A percentile compares a stretch with the other conserved stretches of the same genome.
phyloP scores from a whole-genome alignment of 2,329 filamentous ascomycete species.

The Botrytis fragariae region DNA sequence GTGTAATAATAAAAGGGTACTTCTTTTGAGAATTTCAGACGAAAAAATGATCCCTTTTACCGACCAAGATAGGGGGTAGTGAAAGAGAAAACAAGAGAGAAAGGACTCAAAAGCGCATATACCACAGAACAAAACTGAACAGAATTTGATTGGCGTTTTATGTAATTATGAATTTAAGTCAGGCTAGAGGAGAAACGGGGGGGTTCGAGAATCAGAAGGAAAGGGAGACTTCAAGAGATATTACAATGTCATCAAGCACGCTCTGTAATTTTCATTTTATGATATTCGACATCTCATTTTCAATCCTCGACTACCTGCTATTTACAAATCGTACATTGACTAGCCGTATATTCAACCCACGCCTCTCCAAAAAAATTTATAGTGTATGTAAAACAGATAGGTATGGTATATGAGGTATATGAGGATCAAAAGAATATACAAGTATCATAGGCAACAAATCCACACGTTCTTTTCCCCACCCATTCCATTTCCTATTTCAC shows the following conservation, averaged over 20 bases:
- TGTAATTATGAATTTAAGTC: not conserved
- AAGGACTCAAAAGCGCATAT: not conserved
- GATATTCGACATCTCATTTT: not conserved
- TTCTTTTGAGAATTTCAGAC: not conserved
- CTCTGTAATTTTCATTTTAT: not conserved
- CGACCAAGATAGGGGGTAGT: not conserved
- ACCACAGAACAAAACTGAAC: not conserved
- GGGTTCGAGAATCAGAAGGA: not conserved
- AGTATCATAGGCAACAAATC: not conserved
- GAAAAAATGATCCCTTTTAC: too few relatives aligned
- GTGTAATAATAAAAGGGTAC: not conserved
- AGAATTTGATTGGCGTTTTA: not conserved
- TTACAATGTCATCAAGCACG: not conserved
- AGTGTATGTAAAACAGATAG: not conserved
- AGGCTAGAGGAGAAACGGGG: not conserved
- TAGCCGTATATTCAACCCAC: not conserved
- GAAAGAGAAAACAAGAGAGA: not conserved
- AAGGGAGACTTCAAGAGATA: not conserved
- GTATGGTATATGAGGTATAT: not conserved
- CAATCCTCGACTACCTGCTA: not conserved
- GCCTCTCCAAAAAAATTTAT: not conserved
- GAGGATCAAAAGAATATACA: slow-evolving; percentile 2
- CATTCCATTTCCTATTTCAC: slow-evolving; percentile 11
- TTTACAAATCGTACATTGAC: not conserved
- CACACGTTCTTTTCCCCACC: slow-evolving; percentile 2